Evolutionary conservation across 352 stramenopile species (phyloP).

Genomic region (Pseudoperonospora humuli): DNA sequence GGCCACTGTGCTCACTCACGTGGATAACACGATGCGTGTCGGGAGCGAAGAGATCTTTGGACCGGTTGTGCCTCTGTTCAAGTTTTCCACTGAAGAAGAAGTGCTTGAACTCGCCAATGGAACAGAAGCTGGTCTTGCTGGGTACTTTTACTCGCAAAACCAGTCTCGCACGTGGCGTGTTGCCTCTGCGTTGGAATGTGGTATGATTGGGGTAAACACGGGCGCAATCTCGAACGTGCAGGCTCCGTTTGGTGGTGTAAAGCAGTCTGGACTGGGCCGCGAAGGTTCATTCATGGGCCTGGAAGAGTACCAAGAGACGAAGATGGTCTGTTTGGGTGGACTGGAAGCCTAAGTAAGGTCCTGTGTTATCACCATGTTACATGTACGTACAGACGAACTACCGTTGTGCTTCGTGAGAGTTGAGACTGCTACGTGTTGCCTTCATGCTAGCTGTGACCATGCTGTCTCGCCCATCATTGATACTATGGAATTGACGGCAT

Average conservation of each 20-base stretch:
- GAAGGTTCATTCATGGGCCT: conserved; percentile 87
- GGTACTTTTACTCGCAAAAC: conserved; percentile 93
- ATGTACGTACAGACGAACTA: conserved; percentile 12
- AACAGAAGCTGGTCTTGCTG: conserved; percentile 86
- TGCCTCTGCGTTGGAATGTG: conserved; percentile 81
- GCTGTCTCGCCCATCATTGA: too few relatives aligned
- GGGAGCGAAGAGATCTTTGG: conserved; percentile 95
- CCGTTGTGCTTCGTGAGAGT: conserved; percentile 13
- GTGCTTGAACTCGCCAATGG: conserved; percentile 93
- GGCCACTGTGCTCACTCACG: conserved; percentile 89
- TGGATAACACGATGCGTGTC: conserved; percentile 81
- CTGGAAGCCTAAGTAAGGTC: conserved; percentile 25
- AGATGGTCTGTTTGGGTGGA: conserved; percentile 89
- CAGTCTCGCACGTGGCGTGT: conserved; percentile 85
- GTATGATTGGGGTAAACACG: conserved; percentile 94
- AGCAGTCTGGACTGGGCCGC: conserved; percentile 84
- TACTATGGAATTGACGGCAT: too few relatives aligned
- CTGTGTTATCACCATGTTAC: neutral
- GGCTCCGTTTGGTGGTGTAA: conserved; percentile 86
- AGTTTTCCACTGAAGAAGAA: conserved; percentile 93
- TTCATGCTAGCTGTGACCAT: too few relatives aligned
- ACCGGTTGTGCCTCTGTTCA: conserved; percentile 88
- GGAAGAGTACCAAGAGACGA: conserved; percentile 96
- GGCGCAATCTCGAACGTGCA: conserved; percentile 81
- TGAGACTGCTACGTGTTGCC: too few relatives aligned